Evolutionary conservation across 2,329 filamentous ascomycete genomes (phyloP), one percentile per base, ranked within the genome.

Genomic region (Clarireedia hainanense): DNA sequence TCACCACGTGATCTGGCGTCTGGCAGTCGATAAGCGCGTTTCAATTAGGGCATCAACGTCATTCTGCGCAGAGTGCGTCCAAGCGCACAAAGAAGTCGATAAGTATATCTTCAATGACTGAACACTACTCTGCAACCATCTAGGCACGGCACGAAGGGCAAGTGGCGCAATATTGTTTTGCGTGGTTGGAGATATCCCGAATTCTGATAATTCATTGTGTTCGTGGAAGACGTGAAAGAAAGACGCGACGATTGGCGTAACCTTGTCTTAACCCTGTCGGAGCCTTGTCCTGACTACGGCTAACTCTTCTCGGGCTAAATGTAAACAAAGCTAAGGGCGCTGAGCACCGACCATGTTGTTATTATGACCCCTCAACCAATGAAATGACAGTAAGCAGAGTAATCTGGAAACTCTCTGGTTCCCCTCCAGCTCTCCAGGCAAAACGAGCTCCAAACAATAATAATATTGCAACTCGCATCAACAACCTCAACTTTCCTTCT

Each of bases 401-500:
- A 42, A 42, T 42, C 17, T 42, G n/a, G 39, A 42, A 20, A 17
- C 14, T 26, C 20, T 17, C 20, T n/a, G 30, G 46, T 34, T 34
- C 50, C 46, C 50, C 50, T 45, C 34, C 51, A 48, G 39, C 51
- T 34, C 30, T 9, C 5, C 51, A 54, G 6, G 48, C 24, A 40
- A 14, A 48, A 34, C 30, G 47, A 53, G 37, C 30, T 27, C 14
- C 20, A n/a, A 14, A 26, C 36, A 26, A n/a, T 27, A 48, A 4
- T 27, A 34, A 48, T 7, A 6, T 52, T 30, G 15, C 7, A 52
- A 49, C 58, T 52, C 23, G 15, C 7, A 52, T 55, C 58, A 49
- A 53, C 56, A 56, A 52, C 58, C 50, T 58, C 60, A 57, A 58
- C 57, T 56, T 43, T 26, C 20, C 36, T 55, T 50, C 30, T 51